These are phyloP conservation scores for Zygoascus bituminiphila DNA, from an alignment of 805 yeast species.

Conservation along the genomic window DNA sequence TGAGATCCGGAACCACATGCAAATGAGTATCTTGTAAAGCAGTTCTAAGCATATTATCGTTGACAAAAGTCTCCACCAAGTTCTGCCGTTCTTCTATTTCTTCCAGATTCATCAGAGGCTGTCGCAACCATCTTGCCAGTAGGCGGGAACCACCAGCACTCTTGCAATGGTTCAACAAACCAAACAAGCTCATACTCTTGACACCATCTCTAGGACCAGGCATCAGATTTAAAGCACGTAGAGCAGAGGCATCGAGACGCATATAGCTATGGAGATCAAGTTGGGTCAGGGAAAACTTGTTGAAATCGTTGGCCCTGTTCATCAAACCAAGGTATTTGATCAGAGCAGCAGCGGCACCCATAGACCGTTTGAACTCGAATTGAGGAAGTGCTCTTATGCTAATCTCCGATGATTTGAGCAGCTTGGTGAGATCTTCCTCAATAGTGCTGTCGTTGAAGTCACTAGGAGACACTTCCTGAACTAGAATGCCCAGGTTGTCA, in stretches of 20 bases:
- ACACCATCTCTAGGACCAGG: constrained; percentile 46
- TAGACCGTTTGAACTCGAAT: constrained; percentile 41
- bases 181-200: constrained; percentile 60
- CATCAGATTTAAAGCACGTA: constrained; percentile 78
- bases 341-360: constrained; percentile 60
- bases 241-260: constrained; percentile 87
- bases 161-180: constrained; percentile 79
- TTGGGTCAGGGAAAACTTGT: constrained; percentile 43
- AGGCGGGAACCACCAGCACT: constrained; percentile 83
- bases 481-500: constrained; percentile 42
- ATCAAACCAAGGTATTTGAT: constrained; percentile 60
- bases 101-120: constrained; percentile 65
- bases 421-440: constrained; percentile 67
- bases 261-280: constrained; percentile 74
- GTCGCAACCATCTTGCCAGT: constrained; percentile 91
- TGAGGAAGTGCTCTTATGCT: constrained; percentile 22
- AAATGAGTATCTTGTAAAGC: constrained; percentile 59
- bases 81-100: constrained; percentile 62
- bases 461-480: constrained; percentile 48
- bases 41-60: constrained; percentile 60
- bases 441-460: constrained; percentile 59
- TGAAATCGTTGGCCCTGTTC: constrained; percentile 46
- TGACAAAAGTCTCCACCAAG: constrained; percentile 66
- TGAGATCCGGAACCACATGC: constrained; percentile 72
- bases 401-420: constrained; percentile 42